Evolutionary conservation across 1,284 basidiomycete genomes (phyloP), one percentile per base, ranked within the genome.

Genomic region (Pseudozyma sp.): DNA sequence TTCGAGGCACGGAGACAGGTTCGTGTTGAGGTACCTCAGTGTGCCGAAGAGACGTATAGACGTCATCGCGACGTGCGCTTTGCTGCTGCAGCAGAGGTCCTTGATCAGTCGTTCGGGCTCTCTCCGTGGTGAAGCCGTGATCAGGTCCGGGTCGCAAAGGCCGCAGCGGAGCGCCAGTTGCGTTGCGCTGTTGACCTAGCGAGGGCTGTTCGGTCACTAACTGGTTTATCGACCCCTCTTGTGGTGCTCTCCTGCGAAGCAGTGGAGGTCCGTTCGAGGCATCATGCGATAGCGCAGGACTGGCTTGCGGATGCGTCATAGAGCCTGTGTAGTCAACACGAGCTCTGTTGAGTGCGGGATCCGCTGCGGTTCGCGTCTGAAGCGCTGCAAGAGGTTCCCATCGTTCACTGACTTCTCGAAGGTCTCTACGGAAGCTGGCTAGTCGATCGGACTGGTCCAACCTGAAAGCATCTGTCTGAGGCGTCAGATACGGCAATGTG

Each of bases 1-100:
- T 42, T 61, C 58, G 56, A 11, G 58, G 61, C n/a, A 51, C 39
- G 1, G 42, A 40, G 10, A 38, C 31, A n/a, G 52, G 57, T 18
- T 38, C 35, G 18, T 34, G 21, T 7, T 21, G 43, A n/a, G 34
- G n/a, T n/a, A 50, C 35, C 4, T 34, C 45, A 1, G 18, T 18
- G 14, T 16, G 50, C 14, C 36, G 43, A 18, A 55, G 52, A 3
- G 52, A 9, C 5, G 43, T 18, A 3, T 31, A 25, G 10, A 35
- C 43, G 16, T 34, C 42, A 6, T 50, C 53, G 12, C 25, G 52
- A 25, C 45, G 57, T 16, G 35, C 35, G 34, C 40, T 19, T 8
- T 31, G 25, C 25, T 31, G 25, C 25, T 31, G 25, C 25, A 31
- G 25, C 10, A 19, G 9, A 12, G 11, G 55, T 19, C 49, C 52